phyloP scores from a whole-genome alignment of 768 basidiomycete species.

The Boletus tomentosulus region DNA sequence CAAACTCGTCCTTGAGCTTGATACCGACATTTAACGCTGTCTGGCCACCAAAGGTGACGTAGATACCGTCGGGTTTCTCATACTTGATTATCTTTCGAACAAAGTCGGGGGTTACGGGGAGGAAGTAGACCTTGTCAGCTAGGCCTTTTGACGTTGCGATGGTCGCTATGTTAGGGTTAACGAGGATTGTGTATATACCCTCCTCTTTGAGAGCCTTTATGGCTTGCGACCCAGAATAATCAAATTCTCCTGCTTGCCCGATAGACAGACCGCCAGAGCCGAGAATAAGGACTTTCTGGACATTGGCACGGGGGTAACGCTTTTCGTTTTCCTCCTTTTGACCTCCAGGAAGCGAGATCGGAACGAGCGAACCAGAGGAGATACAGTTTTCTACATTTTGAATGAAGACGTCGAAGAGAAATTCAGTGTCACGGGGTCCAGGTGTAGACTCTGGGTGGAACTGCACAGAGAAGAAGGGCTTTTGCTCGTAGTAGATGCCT shows the following conservation, averaged over 20 bases:
- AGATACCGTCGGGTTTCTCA: conserved; percentile 98
- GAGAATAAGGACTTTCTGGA: conserved; percentile 92
- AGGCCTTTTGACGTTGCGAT: conserved; percentile 97
- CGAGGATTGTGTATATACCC: conserved; percentile 97
- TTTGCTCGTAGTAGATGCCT: conserved; percentile 89
- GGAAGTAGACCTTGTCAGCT: conserved; percentile 99
- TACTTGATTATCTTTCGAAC: conserved; percentile 98
- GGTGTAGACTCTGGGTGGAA: conserved; percentile 98
- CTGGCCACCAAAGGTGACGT: conserved; percentile 97
- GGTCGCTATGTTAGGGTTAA: conserved; percentile 99
- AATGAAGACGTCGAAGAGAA: conserved; percentile 97
- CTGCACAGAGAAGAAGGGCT: conserved; percentile 98
- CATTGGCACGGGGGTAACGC: conserved; percentile 66
- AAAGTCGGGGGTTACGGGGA: conserved; percentile 97
- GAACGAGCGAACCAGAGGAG: conserved; percentile 47
- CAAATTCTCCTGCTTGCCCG: conserved; percentile 98
- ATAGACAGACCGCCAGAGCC: conserved; percentile 98
- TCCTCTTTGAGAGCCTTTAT: conserved; percentile 99
- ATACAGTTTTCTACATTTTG: conserved; percentile 77
- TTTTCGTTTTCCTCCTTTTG: conserved; percentile 78
- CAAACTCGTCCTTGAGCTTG: conserved; percentile 97
- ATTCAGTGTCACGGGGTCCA: conserved; percentile 97
- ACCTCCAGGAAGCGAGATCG: conserved; percentile 73
- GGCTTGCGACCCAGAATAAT: conserved; percentile 98
- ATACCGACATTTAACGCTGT: conserved; percentile 96